phyloP scores from a whole-genome alignment of 202 grass and related monocot genomes.

The Hordeum pubiflorum region DNA sequence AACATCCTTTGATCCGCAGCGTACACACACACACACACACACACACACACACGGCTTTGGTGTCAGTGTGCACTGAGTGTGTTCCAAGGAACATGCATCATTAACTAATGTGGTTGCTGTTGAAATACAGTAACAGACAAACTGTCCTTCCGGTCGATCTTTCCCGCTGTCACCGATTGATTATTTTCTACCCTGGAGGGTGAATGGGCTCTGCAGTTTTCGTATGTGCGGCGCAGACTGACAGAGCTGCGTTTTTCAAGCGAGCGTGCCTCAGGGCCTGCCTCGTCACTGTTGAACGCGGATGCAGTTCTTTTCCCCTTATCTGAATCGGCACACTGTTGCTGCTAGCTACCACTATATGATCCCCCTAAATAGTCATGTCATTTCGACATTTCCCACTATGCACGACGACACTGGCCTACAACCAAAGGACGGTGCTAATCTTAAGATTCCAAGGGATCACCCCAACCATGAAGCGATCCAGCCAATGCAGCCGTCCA shows the following conservation, averaged over 20 bases:
- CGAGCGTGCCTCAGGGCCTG: not conserved
- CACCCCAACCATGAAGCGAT: not conserved
- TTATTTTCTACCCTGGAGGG: not conserved
- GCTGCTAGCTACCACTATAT: too few species aligned
- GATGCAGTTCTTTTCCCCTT: not conserved
- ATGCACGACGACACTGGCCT: not conserved
- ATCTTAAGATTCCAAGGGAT: not conserved
- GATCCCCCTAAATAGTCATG: not conserved
- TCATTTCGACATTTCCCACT: slow-evolving; percentile 13
- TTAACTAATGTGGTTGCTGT: not conserved
- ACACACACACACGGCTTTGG: not conserved
- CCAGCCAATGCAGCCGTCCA: not conserved
- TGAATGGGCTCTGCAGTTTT: not conserved
- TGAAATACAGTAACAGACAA: not conserved
- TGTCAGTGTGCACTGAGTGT: not conserved
- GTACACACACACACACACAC: not conserved
- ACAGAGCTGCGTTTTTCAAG: not conserved
- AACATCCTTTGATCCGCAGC: not conserved
- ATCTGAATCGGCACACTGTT: not conserved
- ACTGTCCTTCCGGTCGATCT: not conserved
- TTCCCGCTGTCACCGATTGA: not conserved
- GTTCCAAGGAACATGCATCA: slow-evolving; percentile 11
- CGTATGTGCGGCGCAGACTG: not conserved
- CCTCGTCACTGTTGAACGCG: not conserved
- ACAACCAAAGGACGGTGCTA: not conserved